Evolutionary conservation across 805 yeast species (phyloP).

Genomic region (Yamadazyma kitorensis): DNA sequence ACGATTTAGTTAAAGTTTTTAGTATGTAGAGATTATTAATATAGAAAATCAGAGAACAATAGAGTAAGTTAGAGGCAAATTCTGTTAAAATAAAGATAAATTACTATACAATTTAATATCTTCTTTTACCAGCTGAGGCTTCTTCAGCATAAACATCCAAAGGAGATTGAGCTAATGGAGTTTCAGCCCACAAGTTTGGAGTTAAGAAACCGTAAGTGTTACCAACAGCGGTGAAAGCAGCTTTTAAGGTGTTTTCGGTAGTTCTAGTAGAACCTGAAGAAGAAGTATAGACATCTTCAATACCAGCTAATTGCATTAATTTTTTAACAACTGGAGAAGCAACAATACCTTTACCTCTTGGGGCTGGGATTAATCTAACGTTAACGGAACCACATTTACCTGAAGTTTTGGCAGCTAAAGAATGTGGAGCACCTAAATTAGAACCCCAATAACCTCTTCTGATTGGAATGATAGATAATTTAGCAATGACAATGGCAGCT

Average conservation of each 20-base stretch:
- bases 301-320: constrained; percentile 98
- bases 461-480: constrained; percentile 97
- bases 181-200: constrained; percentile 96
- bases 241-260: constrained; percentile 99
- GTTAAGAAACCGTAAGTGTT: constrained; percentile 99
- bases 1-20: no score
- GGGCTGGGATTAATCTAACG: constrained; percentile 99
- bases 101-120: constrained; percentile 49
- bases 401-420: constrained; percentile 95
- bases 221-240: constrained; percentile 98
- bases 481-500: constrained; percentile 99
- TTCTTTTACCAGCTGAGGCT: constrained; percentile 72
- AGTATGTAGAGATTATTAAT: no score
- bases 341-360: constrained; percentile 99
- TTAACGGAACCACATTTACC: constrained; percentile 99
- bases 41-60: no score
- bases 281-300: constrained; percentile 98
- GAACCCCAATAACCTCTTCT: constrained; percentile 99
- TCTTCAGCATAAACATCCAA: constrained; percentile 91
- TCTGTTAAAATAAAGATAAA: constrained; percentile 1
- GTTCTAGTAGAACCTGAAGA: constrained; percentile 99
- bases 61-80: not conserved
- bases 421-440: constrained; percentile 99
- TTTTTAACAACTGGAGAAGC: constrained; percentile 99
- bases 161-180: constrained; percentile 85